Evolutionary conservation across 352 stramenopile species (phyloP).

Genomic region (Globisporangium mamillatum): DNA sequence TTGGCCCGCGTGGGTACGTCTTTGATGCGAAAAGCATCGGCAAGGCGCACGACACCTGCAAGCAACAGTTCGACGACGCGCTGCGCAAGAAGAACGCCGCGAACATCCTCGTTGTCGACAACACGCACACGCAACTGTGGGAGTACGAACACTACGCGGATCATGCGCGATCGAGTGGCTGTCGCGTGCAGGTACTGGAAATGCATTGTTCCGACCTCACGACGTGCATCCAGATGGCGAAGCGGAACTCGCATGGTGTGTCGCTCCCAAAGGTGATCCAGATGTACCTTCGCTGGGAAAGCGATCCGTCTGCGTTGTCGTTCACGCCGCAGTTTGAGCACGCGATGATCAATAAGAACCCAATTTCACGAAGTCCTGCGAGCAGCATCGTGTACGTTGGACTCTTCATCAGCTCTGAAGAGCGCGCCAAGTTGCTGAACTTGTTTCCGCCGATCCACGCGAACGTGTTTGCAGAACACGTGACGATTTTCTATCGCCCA

Average conservation of each 20-base stretch:
- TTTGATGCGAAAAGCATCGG: constrained; percentile 55
- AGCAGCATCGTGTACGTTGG: constrained; percentile 46
- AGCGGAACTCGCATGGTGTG: constrained; percentile 72
- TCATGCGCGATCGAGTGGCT: constrained; percentile 25
- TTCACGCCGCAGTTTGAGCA: constrained; percentile 53
- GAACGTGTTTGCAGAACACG: constrained; percentile 54
- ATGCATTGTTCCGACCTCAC: constrained; percentile 47
- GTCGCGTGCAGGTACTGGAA: constrained; percentile 42
- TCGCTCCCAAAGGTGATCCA: constrained; percentile 53
- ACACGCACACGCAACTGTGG: constrained; percentile 68
- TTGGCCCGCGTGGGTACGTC: constrained; percentile 55
- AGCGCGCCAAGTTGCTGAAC: constrained; percentile 32
- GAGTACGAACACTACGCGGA: constrained; percentile 61
- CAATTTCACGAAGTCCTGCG: constrained; percentile 38
- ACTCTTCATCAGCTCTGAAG: constrained; percentile 43
- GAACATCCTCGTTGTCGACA: constrained; percentile 63
- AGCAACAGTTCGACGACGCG: constrained; percentile 35
- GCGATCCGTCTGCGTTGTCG: constrained; percentile 29
- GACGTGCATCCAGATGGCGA: constrained; percentile 49
- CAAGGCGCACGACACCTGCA: constrained; percentile 47
- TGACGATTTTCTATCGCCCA: constrained; percentile 65
- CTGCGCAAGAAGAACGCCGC: constrained; percentile 17
- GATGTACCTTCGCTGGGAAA: constrained; percentile 70
- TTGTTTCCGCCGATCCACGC: constrained; percentile 26
- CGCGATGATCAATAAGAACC: constrained; percentile 40